Conservation (phyloP, 139 green algal species). For the Ulvella scutata region DNA sequence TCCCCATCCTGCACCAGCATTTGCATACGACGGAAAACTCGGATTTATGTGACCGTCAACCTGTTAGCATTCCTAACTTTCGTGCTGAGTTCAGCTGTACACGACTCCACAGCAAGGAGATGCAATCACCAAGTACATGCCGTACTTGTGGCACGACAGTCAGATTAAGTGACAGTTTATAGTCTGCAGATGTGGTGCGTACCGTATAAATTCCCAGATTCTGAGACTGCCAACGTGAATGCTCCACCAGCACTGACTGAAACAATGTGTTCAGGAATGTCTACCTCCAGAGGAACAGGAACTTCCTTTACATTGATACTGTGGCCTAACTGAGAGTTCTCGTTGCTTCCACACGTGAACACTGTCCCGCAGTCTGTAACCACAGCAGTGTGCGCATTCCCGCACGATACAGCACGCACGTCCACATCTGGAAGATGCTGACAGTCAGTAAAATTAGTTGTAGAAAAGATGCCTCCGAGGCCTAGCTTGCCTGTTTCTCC, state of each 20-base stretch:
- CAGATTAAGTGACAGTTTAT: neutral
- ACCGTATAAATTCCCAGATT: neutral
- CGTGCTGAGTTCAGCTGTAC: neutral
- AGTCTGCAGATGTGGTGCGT: neutral
- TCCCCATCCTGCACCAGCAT: neutral
- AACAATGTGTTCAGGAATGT: neutral
- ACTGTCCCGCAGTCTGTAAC: conserved; percentile 14
- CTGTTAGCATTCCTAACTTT: neutral
- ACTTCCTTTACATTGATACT: neutral
- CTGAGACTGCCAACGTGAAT: neutral
- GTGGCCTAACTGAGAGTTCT: conserved; percentile 19
- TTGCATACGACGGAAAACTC: too few species aligned
- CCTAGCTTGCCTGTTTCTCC: neutral
- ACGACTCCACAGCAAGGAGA: neutral
- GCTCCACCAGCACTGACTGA: neutral
- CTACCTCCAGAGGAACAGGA: neutral
- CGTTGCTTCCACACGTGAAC: conserved; percentile 28
- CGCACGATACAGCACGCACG: conserved; percentile 4
- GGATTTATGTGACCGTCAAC: too few species aligned
- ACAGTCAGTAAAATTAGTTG: neutral
- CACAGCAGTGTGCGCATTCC: conserved; percentile 22
- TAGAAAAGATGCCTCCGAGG: neutral
- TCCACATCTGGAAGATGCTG: neutral
- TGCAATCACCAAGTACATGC: neutral
- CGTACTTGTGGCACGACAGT: neutral